Conservation (phyloP, 257 asterid genomes). For the Primulina huaijiensis region DNA sequence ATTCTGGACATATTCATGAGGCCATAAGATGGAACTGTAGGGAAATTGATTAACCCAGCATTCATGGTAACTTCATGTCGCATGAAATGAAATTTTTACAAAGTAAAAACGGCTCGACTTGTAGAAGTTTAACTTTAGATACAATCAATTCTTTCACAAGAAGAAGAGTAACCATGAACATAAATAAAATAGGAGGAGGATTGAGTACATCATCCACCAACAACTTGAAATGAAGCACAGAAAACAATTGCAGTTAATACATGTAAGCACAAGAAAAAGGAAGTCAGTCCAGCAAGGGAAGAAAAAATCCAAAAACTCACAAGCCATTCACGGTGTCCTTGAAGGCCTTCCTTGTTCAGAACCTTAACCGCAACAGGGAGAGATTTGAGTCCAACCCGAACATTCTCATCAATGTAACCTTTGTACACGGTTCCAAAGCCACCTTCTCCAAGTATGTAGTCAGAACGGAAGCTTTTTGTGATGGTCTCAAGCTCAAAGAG, state of each 20-base stretch:
- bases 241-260: neutral
- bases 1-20: neutral
- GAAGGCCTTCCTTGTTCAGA: slow-evolving; percentile 97
- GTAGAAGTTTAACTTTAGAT: neutral
- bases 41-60: neutral
- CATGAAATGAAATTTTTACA: neutral
- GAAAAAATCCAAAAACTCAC: slow-evolving; percentile 38
- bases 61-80: neutral
- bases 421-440: slow-evolving; percentile 98
- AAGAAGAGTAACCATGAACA: neutral
- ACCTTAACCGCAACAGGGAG: slow-evolving; percentile 98
- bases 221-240: neutral
- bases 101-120: neutral
- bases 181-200: neutral
- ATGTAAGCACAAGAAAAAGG: neutral
- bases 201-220: neutral
- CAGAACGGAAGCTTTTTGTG: slow-evolving; percentile 97
- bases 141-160: neutral
- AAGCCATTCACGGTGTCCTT: slow-evolving; percentile 99
- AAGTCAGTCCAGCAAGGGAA: neutral
- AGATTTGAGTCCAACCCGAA: slow-evolving; percentile 91
- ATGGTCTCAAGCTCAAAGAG: slow-evolving; percentile 94
- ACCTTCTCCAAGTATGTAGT: slow-evolving; percentile 97
- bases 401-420: slow-evolving; percentile 97
- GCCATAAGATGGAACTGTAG: neutral